These are phyloP conservation scores for Capsicum chinense DNA, from an alignment of 257 asterid genomes.

Conservation along the genomic window DNA sequence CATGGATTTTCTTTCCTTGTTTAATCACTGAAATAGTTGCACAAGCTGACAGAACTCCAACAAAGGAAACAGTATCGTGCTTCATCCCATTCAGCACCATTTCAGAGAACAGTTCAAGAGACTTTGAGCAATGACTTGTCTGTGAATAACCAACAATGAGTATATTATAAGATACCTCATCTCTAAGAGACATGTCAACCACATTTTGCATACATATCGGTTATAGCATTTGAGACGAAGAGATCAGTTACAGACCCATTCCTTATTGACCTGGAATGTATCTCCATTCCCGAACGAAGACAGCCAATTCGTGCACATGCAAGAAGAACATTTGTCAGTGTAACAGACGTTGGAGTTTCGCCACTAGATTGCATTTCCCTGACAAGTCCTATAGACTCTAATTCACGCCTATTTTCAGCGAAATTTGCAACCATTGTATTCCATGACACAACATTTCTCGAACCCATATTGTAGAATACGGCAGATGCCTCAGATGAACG, in stretches of 20 bases:
- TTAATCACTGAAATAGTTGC: constrained; percentile 61
- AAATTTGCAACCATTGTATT: constrained; percentile 71
- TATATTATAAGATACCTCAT: constrained; percentile 71
- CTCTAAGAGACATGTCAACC: constrained; percentile 52
- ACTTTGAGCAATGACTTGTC: constrained; percentile 47
- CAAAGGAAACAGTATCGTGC: constrained; percentile 59
- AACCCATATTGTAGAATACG: constrained; percentile 49
- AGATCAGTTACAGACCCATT: constrained; percentile 49
- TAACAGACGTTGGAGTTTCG: constrained; percentile 62
- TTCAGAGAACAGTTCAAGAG: constrained; percentile 62
- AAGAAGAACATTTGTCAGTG: constrained; percentile 70
- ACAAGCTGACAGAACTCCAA: constrained; percentile 79
- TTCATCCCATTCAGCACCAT: constrained; percentile 59
- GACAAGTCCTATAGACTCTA: constrained; percentile 54
- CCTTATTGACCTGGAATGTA: constrained; percentile 63
- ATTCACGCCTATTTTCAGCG: constrained; percentile 61
- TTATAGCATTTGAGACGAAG: constrained; percentile 73
- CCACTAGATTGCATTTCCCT: constrained; percentile 63
- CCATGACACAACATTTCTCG: constrained; percentile 67
- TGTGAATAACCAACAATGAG: constrained; percentile 68
- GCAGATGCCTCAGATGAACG: constrained; percentile 47
- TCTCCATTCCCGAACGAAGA: constrained; percentile 62
- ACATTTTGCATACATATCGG: constrained; percentile 75
- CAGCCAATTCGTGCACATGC: constrained; percentile 67
- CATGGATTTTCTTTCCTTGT: constrained; percentile 76